Evolutionary conservation across 495 filamentous ascomycete species (phyloP).

Genomic region (Saxophila tyrrhenica): DNA sequence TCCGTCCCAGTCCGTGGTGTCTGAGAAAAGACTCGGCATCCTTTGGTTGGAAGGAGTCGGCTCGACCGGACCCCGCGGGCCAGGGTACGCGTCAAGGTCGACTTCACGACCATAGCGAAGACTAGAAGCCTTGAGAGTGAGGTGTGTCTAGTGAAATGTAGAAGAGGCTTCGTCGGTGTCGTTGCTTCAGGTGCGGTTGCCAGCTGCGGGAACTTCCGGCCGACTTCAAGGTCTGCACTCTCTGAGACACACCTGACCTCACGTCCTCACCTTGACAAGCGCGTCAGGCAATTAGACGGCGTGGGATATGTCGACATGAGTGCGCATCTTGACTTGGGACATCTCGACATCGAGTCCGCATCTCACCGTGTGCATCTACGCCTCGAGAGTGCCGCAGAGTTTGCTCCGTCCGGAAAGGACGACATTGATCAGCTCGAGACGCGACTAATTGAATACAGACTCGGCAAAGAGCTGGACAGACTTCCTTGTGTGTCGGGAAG

Average conservation of each 20-base stretch:
- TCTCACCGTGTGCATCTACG: constrained; percentile 16
- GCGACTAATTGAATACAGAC: neutral
- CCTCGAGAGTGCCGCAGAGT: constrained; percentile 16
- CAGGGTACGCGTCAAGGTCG: neutral
- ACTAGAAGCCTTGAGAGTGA: no score
- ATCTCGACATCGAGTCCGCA: constrained; percentile 18
- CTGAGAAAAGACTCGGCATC: neutral
- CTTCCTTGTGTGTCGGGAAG: constrained; percentile 21
- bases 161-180: no score
- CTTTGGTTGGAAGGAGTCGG: neutral
- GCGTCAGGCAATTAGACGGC: neutral
- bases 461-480: neutral
- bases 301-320: constrained; percentile 2
- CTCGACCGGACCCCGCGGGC: neutral
- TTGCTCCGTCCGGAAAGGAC: constrained; percentile 2
- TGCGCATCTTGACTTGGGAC: constrained; percentile 22
- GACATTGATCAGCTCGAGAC: constrained; percentile 6
- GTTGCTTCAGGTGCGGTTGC: no score
- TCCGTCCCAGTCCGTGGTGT: constrained; percentile 31
- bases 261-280: no score
- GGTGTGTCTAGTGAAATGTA: no score
- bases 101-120: no score
- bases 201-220: no score
- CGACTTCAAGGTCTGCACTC: no score
- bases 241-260: no score